A percentile compares a stretch with the other conserved stretches of the same genome.
Evolutionary conservation across 306 rosid genomes (phyloP).

Genomic region (Cucurbita moschata): DNA sequence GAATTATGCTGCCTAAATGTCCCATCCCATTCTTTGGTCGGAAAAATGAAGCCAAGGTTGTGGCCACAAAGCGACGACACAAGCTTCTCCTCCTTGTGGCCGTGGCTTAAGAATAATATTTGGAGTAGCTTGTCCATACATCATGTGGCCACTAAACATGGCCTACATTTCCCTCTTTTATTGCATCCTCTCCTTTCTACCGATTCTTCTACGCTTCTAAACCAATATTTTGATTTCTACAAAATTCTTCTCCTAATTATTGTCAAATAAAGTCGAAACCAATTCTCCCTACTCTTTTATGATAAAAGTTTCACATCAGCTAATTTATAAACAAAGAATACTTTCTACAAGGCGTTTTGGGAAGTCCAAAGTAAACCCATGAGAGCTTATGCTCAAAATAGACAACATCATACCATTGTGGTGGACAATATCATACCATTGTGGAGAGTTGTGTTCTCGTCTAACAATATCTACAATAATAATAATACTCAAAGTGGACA

Average conservation of each 20-base stretch:
- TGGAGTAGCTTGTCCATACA: not conserved
- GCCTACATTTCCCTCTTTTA: not conserved
- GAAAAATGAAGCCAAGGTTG: not conserved
- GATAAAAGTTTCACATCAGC: too few relatives aligned
- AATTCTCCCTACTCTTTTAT: not conserved
- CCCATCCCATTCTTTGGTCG: conserved; percentile 2
- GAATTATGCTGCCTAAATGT: conserved; percentile 1
- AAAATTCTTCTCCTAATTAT: not conserved
- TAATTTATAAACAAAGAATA: too few relatives aligned
- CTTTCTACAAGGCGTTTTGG: too few relatives aligned
- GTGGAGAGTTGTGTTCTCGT: too few relatives aligned
- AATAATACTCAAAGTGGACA: too few relatives aligned
- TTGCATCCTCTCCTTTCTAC: not conserved
- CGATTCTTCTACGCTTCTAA: not conserved
- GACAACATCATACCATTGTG: too few relatives aligned
- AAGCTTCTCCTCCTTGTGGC: not conserved
- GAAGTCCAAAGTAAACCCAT: too few relatives aligned
- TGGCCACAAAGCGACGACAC: not conserved
- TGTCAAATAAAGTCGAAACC: not conserved
- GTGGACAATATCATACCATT: too few relatives aligned
- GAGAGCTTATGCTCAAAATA: too few relatives aligned
- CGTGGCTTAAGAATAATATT: not conserved
- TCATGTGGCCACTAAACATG: not conserved
- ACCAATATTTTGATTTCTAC: not conserved
- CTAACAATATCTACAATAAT: too few relatives aligned